Percentiles rank a stretch among this genome's conserved stretches.
These are phyloP conservation scores for Colletotrichum somersetense DNA, from an alignment of 2,329 filamentous ascomycete species.

Conservation along the genomic window DNA sequence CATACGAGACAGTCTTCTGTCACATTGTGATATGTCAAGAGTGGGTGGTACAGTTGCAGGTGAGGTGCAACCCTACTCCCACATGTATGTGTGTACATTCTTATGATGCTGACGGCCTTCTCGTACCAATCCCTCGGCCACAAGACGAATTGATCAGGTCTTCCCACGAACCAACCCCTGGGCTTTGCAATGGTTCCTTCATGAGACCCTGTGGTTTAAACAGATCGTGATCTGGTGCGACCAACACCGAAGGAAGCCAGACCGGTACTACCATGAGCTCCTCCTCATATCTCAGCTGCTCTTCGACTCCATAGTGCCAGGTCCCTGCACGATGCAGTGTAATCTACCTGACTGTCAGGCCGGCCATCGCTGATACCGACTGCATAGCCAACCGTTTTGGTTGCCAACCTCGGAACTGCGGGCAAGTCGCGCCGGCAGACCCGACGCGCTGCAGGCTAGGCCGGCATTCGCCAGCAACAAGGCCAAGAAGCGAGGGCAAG, in stretches of 20 bases:
- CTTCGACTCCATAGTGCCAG: constrained; percentile 27
- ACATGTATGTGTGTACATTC: constrained; percentile 7
- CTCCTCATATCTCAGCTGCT: constrained; percentile 36
- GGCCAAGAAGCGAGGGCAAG: constrained; percentile 29
- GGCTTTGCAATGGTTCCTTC: not conserved
- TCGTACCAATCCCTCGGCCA: constrained; percentile 25
- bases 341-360: constrained; percentile 29
- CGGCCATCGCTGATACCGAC: constrained; percentile 29
- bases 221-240: constrained; percentile 37
- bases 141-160: not conserved
- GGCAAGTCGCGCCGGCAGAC: constrained; percentile 41
- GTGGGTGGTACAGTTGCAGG: constrained; percentile 24
- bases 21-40: constrained; percentile 39
- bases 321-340: constrained; percentile 41
- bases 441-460: constrained; percentile 36
- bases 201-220: constrained; percentile 12
- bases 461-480: constrained; percentile 37
- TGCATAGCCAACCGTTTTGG: constrained; percentile 27
- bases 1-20: constrained; percentile 20
- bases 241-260: constrained; percentile 27
- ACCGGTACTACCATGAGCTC: constrained; percentile 28
- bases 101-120: constrained; percentile 23
- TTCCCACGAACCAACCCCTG: not conserved
- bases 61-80: constrained; percentile 17
- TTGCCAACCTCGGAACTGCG: constrained; percentile 39